These are phyloP conservation scores for Vavraia culicis DNA, from an alignment of 371 early-diverging fungal species.

Conservation along the genomic window DNA sequence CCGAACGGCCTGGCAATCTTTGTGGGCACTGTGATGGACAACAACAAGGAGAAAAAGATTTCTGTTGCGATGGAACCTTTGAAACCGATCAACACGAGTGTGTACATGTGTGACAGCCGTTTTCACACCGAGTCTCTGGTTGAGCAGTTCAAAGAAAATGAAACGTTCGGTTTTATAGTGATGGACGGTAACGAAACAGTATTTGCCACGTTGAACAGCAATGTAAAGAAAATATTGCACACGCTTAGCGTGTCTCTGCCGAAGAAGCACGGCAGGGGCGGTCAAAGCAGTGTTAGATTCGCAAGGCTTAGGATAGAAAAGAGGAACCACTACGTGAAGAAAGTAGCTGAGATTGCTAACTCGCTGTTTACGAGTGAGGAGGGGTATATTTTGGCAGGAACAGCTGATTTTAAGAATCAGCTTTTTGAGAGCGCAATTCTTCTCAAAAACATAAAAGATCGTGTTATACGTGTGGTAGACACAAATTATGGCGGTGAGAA, in stretches of 20 bases:
- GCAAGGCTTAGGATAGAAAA: slow-evolving; percentile 91
- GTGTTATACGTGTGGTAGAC: slow-evolving; percentile 75
- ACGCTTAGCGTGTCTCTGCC: slow-evolving; percentile 82
- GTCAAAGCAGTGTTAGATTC: slow-evolving; percentile 97
- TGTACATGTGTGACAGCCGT: slow-evolving; percentile 97
- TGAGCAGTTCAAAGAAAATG: slow-evolving; percentile 74
- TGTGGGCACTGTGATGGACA: slow-evolving; percentile 85
- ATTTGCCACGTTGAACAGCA: slow-evolving; percentile 86
- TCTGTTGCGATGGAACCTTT: slow-evolving; percentile 94
- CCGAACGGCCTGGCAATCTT: slow-evolving; percentile 66
- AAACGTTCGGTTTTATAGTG: slow-evolving; percentile 90
- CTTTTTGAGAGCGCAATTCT: slow-evolving; percentile 71
- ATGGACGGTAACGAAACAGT: slow-evolving; percentile 95
- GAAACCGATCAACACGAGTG: slow-evolving; percentile 93
- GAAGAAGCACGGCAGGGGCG: slow-evolving; percentile 99
- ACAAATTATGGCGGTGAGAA: slow-evolving; percentile 96
- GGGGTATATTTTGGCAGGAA: slow-evolving; percentile 82
- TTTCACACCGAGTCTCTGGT: slow-evolving; percentile 81
- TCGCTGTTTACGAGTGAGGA: slow-evolving; percentile 70
- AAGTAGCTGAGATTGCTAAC: slow-evolving; percentile 80
- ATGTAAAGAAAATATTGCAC: slow-evolving; percentile 78
- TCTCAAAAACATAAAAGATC: slow-evolving; percentile 64
- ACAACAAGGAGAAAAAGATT: slow-evolving; percentile 88
- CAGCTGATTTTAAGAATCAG: slow-evolving; percentile 93
- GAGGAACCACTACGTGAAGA: slow-evolving; percentile 90